phyloP scores from a whole-genome alignment of 2,329 filamentous ascomycete genomes.

The Phaeosphaeriaceae sp. region DNA sequence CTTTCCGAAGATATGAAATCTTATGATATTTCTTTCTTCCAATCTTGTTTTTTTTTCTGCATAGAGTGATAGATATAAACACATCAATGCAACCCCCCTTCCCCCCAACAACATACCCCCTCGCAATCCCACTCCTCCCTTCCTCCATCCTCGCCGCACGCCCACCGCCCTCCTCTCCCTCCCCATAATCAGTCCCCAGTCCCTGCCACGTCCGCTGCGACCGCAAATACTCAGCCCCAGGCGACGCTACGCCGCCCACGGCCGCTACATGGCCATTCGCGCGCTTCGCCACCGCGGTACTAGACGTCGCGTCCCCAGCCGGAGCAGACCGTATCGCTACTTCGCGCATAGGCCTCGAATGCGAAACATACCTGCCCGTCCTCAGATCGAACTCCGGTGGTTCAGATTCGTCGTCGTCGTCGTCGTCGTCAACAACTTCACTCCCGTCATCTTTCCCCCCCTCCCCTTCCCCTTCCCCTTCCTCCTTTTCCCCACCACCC shows the following conservation, averaged over 20 bases:
- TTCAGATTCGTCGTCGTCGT: conserved; percentile 71
- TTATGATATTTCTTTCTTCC: no score
- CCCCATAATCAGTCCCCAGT: conserved; percentile 82
- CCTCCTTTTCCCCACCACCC: conserved; percentile 8
- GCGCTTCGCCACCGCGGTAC: conserved; percentile 67
- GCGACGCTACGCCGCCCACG: conserved; percentile 86
- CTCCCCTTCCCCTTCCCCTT: conserved; percentile 59
- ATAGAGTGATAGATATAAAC: no score
- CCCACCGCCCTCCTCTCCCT: conserved; percentile 62
- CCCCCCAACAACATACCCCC: conserved; percentile 82
- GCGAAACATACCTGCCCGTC: conserved; percentile 81
- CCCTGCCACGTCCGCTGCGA: conserved; percentile 90
- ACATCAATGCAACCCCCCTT: conserved; percentile 34
- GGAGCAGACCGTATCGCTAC: no score
- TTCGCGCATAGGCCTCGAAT: conserved; percentile 71
- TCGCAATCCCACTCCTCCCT: conserved; percentile 84
- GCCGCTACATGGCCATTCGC: conserved; percentile 75
- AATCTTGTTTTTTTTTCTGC: no score
- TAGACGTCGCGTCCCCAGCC: conserved; percentile 1
- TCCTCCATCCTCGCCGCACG: conserved; percentile 76
- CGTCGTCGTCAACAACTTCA: conserved; percentile 61
- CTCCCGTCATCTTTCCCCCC: conserved; percentile 22
- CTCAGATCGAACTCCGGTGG: conserved; percentile 91
- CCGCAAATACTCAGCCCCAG: conserved; percentile 85
- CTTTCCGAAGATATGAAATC: no score